Evolutionary conservation across 495 filamentous ascomycete genomes (phyloP), one percentile per base, ranked within the genome.

Genomic region (Penicillium cataractarum): DNA sequence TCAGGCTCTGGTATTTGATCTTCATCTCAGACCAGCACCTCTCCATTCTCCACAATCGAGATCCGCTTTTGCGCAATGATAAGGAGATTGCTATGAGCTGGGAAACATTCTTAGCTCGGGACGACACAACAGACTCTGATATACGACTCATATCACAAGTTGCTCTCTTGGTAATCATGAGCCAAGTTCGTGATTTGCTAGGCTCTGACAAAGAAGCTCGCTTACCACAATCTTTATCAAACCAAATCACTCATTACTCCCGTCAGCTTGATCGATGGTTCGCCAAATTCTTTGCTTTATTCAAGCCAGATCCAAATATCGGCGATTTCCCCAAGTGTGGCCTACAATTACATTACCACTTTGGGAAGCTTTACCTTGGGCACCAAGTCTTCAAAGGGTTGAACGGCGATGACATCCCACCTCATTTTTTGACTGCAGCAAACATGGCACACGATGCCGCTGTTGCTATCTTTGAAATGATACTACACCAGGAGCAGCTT

Each of bases 21-120:
- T 82, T 79, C 54, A 76, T 81, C 10, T 78, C 76, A 56, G 80
- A 81, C 49, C 78, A 82, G 53, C 80, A 82, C 53, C 73, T 78
- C 19, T 78, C 74, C 2, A 78, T 81, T 32, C 68, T 78, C 17
- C 79, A 81, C 60, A 76, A 78, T n/a, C 65, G 79, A 24, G 75
- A 78, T 24, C 74, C 79, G 1, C 74, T 80, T 24, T 72, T 79
- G 1, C 69, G 75, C 6, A 75, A 77, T 39, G 74, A 78, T 39
- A 73, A 74, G 32, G 65, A 68, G 10, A 72, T 73, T 35, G 74
- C 74, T 13, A 52, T 72, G 21, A 69, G 71, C 4, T 76, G 73
- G 72, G 73, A 78, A 39, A 65, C 64, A 1, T 74, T 76, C 48
- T 63, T 78, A 15, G 58, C 71, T 22, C 68, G 68, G 6, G 64